These are phyloP conservation scores for Furcasterigmium sp. DNA, from an alignment of 2,329 filamentous ascomycete species.

Conservation along the genomic window DNA sequence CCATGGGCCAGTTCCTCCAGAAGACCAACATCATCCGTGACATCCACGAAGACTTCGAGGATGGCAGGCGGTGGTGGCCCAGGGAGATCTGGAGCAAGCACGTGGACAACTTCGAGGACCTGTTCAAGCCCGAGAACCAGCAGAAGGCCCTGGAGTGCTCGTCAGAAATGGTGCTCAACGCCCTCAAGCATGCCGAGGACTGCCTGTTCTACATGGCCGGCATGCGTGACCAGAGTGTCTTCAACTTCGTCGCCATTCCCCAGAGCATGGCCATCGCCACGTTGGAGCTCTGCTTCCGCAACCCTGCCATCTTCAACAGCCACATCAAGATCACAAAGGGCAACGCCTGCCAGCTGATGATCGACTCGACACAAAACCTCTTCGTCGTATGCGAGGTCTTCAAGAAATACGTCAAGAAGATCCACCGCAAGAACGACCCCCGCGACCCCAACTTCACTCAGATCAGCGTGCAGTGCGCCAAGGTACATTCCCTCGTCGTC, in stretches of 20 bases:
- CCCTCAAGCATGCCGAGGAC: constrained; percentile 80
- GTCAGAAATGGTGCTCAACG: constrained; percentile 92
- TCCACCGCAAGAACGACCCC: constrained; percentile 91
- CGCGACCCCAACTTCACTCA: constrained; percentile 87
- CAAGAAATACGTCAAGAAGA: constrained; percentile 68
- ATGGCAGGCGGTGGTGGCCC: constrained; percentile 89
- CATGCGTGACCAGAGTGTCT: constrained; percentile 91
- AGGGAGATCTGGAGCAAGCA: constrained; percentile 97
- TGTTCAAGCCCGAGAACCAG: constrained; percentile 77
- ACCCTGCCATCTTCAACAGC: constrained; percentile 75
- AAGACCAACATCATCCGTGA: constrained; percentile 99
- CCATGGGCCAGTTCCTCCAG: constrained; percentile 95
- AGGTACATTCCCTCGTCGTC: constrained; percentile 45
- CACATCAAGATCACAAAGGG: constrained; percentile 98
- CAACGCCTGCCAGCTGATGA: constrained; percentile 86
- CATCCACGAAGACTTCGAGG: constrained; percentile 81
- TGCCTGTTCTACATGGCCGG: constrained; percentile 98
- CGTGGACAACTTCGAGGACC: constrained; percentile 81
- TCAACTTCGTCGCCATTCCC: constrained; percentile 98
- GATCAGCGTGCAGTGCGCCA: constrained; percentile 85
- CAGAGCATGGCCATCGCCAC: constrained; percentile 98
- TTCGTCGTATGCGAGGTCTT: constrained; percentile 77
- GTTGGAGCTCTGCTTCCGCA: constrained; percentile 85
- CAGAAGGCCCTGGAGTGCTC: constrained; percentile 76
- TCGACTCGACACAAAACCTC: constrained; percentile 87